phyloP scores from a whole-genome alignment of 176 grass and related monocot species.

The Ananas comosus region DNA sequence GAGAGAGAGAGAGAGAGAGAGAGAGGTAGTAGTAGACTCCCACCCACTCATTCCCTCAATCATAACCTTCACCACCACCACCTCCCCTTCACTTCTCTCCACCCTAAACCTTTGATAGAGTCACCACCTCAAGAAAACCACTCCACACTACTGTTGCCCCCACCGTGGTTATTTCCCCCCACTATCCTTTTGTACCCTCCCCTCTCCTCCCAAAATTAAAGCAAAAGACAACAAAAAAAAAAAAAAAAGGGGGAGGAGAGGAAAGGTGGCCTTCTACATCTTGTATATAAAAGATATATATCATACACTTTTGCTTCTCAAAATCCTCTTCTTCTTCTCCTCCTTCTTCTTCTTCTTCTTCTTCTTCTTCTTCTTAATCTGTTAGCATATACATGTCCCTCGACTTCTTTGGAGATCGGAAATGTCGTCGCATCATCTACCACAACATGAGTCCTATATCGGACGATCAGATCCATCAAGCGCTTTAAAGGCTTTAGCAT shows the following conservation, averaged over 20 bases:
- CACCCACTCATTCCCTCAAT: constrained; percentile 23
- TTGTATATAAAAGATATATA: neutral
- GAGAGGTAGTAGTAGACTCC: neutral
- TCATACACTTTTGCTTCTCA: neutral
- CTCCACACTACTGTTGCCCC: constrained; percentile 8
- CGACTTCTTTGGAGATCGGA: constrained; percentile 16
- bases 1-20: neutral
- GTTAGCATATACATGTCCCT: neutral
- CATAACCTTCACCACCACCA: constrained; percentile 4
- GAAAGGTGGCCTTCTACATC: neutral
- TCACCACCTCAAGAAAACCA: constrained; percentile 1
- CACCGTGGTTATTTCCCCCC: constrained; percentile 1
- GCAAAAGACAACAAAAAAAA: neutral
- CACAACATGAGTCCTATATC: constrained; percentile 15
- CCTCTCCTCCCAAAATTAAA: neutral
- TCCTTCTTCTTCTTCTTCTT: neutral
- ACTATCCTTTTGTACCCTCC: neutral
- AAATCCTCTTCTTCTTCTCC: neutral
- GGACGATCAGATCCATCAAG: too few relatives aligned
- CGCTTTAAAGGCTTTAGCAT: too few relatives aligned
- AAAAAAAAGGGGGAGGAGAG: neutral
- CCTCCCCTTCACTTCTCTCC: neutral
- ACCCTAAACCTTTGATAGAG: neutral
- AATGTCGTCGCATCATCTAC: constrained; percentile 37
- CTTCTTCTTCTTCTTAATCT: neutral